These are phyloP conservation scores for Chlorella vulgaris DNA, from an alignment of 139 green algal genomes.

Conservation along the genomic window DNA sequence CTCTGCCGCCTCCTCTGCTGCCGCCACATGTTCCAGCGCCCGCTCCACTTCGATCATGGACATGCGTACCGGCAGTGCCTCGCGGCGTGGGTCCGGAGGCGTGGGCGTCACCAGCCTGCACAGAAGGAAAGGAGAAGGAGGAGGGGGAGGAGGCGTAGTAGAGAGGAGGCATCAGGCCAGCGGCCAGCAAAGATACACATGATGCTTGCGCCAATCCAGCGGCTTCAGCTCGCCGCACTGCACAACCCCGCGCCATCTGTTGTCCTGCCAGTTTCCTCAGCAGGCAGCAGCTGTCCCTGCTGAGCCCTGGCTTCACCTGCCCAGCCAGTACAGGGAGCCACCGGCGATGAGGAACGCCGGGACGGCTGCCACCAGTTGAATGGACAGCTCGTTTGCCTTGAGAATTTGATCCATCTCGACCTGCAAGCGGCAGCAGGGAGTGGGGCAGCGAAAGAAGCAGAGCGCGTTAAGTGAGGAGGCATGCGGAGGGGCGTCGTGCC, in stretches of 20 bases:
- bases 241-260: neutral
- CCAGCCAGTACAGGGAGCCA: conserved; percentile 31
- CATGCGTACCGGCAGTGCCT: conserved; percentile 67
- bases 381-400: conserved; percentile 86
- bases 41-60: conserved; percentile 68
- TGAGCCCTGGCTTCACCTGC: neutral
- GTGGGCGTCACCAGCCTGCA: conserved; percentile 54
- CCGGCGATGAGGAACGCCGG: conserved; percentile 69
- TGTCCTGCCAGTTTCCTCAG: neutral
- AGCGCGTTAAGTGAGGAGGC: no score
- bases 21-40: conserved; percentile 42
- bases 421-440: no score
- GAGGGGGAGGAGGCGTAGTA: conserved; percentile 22
- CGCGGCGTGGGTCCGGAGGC: conserved; percentile 60
- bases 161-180: conserved; percentile 1
- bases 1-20: conserved; percentile 20
- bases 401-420: conserved; percentile 96
- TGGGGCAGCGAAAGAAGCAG: no score
- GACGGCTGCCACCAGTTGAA: conserved; percentile 79
- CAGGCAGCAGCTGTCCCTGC: neutral
- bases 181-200: no score
- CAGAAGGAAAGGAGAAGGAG: no score
- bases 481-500: no score
- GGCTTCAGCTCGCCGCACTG: neutral
- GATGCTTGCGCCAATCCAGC: neutral